Base-by-base conservation (phyloP, 441 rosid genomes). In the Pelargonium fulgidum region DNA sequence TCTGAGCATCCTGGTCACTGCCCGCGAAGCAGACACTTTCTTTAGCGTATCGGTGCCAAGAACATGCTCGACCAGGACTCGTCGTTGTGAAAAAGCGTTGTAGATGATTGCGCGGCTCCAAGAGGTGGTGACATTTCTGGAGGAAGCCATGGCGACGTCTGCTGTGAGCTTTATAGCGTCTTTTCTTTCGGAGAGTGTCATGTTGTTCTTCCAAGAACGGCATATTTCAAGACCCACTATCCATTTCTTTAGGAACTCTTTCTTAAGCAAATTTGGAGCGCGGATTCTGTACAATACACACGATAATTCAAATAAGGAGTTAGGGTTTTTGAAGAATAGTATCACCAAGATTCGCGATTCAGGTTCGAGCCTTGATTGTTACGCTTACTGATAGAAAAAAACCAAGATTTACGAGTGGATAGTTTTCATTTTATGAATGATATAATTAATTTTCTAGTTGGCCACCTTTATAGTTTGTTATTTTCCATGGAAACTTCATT, bases 51-150 rank as follows among this genome's bases (percentile, higher is more conserved):
- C 56, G 69, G 77, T 59, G 73, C 86, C 83, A 75, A 83, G 39
- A 44, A 88, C 64, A 22, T 82, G 83, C 64, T 78, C 70, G 20
- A 79, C 79, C 48, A 81, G 61, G 19, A 16, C 45, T 66, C 52
- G n/a, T 47, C 52, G 3, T 1, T 13, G 52, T 9, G 52, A 2
- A 3, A 47, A 76, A 42, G 91, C 86, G 66, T 77, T 68, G 19
- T 81, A 80, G 45, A 93, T 77, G 72, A 89, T 75, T 65, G 98
- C 97, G 42, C 89, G 91, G 42, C 97, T 89, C 98, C 98, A 93
- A 52, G 77, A 79, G 24, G 92, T 90, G 22, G 76, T 79, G 58
- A 85, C 84, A 19, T 83, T 84, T 75, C 91, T 85, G 12, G 87
- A 75, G 3, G 92, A 85, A 66, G 98, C 98, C 84, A 93, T 82